phyloP scores from a whole-genome alignment of 2,329 filamentous ascomycete species.

The Bimuria novae-zelandiae region DNA sequence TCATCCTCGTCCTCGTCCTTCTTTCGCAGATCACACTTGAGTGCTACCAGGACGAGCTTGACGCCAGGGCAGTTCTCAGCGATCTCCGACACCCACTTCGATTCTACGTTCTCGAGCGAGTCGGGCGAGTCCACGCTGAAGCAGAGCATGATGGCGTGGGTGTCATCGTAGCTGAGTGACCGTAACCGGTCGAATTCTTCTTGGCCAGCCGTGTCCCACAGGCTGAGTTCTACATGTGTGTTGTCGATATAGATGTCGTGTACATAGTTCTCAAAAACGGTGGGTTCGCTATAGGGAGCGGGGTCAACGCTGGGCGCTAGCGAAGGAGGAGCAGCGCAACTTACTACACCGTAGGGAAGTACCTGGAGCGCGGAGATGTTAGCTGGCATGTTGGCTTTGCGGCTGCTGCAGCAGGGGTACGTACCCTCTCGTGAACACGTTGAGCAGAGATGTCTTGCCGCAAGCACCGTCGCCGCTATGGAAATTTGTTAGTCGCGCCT shows the following conservation, averaged over 20 bases:
- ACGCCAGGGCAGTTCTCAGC: constrained; percentile 96
- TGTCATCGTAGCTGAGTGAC: constrained; percentile 96
- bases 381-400: constrained; percentile 13
- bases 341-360: constrained; percentile 96
- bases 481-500: constrained; percentile 25
- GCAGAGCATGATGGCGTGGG: constrained; percentile 97
- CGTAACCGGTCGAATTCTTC: constrained; percentile 98
- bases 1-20: constrained; percentile 63
- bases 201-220: constrained; percentile 98
- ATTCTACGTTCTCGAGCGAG: constrained; percentile 96
- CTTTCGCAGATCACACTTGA: constrained; percentile 96
- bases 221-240: constrained; percentile 92
- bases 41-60: constrained; percentile 89
- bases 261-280: constrained; percentile 98
- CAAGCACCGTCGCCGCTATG: constrained; percentile 89
- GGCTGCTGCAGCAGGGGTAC: constrained; percentile 35
- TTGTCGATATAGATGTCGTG: constrained; percentile 99
- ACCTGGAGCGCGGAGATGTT: constrained; percentile 57
- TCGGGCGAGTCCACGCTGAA: constrained; percentile 95
- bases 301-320: constrained; percentile 22
- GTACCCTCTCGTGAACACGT: constrained; percentile 97
- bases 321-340: constrained; percentile 32
- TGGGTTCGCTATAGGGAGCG: constrained; percentile 70
- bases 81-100: constrained; percentile 98
- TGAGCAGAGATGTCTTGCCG: constrained; percentile 94